Percentiles rank a stretch among this genome's conserved stretches.
phyloP scores from a whole-genome alignment of 441 rosid species.

The Kokia cookei region DNA sequence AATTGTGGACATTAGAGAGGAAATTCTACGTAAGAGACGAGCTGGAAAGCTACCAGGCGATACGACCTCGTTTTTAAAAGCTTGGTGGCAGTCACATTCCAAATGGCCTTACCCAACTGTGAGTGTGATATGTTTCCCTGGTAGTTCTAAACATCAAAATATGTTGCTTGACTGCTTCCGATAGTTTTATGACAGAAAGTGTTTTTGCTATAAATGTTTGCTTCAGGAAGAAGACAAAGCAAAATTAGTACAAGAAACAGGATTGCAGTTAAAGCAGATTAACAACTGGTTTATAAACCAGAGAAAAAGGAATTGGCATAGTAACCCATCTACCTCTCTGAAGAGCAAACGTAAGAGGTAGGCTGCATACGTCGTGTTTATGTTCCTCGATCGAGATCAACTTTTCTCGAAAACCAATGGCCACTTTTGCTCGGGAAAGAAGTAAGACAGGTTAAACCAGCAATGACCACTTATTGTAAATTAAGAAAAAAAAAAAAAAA shows the following conservation, averaged over 20 bases:
- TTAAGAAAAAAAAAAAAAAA: not conserved
- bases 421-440: slow-evolving; percentile 10
- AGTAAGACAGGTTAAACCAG: slow-evolving; percentile 27
- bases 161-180: not conserved
- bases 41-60: slow-evolving; percentile 45
- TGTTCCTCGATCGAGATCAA: not conserved
- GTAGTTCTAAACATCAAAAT: not conserved
- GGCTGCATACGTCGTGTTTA: not conserved
- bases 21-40: slow-evolving; percentile 42
- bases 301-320: slow-evolving; percentile 41
- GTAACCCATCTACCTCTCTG: slow-evolving; percentile 22
- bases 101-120: slow-evolving; percentile 54
- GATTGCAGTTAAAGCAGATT: slow-evolving; percentile 37
- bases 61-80: slow-evolving; percentile 33
- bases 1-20: slow-evolving; percentile 40
- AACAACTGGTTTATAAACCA: slow-evolving; percentile 48
- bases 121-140: not conserved
- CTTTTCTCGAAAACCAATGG: not conserved
- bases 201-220: not conserved
- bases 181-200: not conserved
- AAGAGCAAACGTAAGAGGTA: slow-evolving; percentile 45
- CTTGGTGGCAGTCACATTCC: slow-evolving; percentile 43
- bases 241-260: slow-evolving; percentile 33
- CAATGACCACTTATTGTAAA: slow-evolving; percentile 11
- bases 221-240: slow-evolving; percentile 40